These are phyloP conservation scores for Trichophyton schoenleinii DNA, from an alignment of 2,329 filamentous ascomycete genomes.

Conservation along the genomic window DNA sequence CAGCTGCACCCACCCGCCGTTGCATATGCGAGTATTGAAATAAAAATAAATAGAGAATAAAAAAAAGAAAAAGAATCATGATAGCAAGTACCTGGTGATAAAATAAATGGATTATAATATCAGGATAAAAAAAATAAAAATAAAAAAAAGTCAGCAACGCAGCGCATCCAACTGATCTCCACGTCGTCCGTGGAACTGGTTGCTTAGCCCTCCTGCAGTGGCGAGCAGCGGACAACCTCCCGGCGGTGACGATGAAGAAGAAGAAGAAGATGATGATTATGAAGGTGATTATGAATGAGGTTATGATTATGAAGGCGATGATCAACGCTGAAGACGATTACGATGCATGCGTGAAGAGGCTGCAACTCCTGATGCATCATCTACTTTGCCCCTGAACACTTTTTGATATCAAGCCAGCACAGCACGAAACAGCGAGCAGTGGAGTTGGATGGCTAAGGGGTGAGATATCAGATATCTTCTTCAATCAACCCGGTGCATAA, in stretches of 20 bases:
- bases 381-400: no score
- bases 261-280: no score
- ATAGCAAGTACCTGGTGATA: no score
- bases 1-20: conserved; percentile 19
- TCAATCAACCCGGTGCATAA: neutral
- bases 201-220: neutral
- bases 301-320: neutral
- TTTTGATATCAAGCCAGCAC: neutral
- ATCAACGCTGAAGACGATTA: no score
- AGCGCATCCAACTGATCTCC: neutral
- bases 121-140: conserved; percentile 4
- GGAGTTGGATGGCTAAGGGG: neutral
- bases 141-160: neutral
- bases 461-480: neutral
- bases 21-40: conserved; percentile 20
- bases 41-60: conserved; percentile 3
- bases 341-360: no score
- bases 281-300: neutral
- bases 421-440: neutral
- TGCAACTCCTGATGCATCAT: no score
- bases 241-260: neutral
- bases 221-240: neutral
- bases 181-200: conserved; percentile 1
- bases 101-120: neutral
- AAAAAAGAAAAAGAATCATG: neutral